Base-by-base conservation (phyloP, 169 alveolate genomes). In the Cryptosporidium baileyi region DNA sequence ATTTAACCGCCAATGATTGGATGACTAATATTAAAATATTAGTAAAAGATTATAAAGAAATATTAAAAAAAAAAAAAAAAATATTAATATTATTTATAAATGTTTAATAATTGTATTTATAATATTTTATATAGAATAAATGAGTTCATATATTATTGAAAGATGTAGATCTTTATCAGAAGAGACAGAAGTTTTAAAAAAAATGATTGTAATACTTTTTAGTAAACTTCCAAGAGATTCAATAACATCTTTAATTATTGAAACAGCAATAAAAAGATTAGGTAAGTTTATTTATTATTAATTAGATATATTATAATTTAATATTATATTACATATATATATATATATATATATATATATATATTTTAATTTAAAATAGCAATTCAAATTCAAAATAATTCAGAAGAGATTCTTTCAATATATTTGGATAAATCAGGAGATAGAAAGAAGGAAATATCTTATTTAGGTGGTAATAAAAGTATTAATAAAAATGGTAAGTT, bases 131-230 rank as follows among this genome's bases (percentile, higher is more conserved):
- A 41, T 41, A 43, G 9, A 15, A 5, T 30, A n/a, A 81, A 89
- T 89, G 92, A 60, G 90, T 44, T 88, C 88, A n/a, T 89, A 81
- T 36, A 62, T 89, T 30, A 51, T 82, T 17, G 92, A 89, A 47
- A 89, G 89, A 49, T 67, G 89, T 26, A 28, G 92, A 13, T 81
- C 82, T 49, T 34, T 89, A 49, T 88, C 81, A 34, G 92, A 89
- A 24, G 92, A 89, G 32, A 89, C 88, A n/a, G 92, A 89, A 61
- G 24, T 67, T 41, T 62, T 89, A 60, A 90, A 89, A 43, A 89
- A 82, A 49, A 67, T 82, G 22, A 60, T 89, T 6, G 90, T 82
- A 1, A 81, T 82, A n/a, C 59, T 89, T 34, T 82, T 89, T 28
- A 80, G 80, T 2, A 89, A 89, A 47, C 89, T 82, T 61, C 89